Evolutionary conservation across 163 green algal species (phyloP), one percentile per base, ranked within the genome.

Genomic region (Scenedesmus sp.): DNA sequence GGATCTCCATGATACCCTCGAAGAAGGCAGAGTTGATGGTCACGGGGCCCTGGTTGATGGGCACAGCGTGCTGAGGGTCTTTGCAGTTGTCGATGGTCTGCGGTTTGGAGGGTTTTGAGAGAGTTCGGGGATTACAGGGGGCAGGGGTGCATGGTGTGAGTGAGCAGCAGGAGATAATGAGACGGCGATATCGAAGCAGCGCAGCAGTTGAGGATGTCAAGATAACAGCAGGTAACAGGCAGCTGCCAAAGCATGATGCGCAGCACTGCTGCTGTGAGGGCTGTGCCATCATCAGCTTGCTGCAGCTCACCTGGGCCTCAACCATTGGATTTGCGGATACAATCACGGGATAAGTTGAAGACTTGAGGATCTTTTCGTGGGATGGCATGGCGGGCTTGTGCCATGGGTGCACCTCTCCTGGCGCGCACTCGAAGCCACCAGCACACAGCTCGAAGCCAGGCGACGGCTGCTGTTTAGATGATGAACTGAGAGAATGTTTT

Each of bases 311-410:
- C 90, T 93, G 90, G 10, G 76, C 54, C 46, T 82, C 66, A 23
- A 88, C 90, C 85, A 93, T 93, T 4, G 90, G 90, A 86, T 93
- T 93, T 18, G 90, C 54, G 4, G 90, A 87, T 12, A 93, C 26
- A 12, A 91, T n/a, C 15, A 93, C 76, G 1, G 90, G 90, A 66
- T 88, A 88, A 4, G 81, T 84, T 34, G 76, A 1, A 13, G 90
- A 91, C 1, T 52, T 54, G n/a, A 59, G 6, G 3, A 93, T 79
- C 9, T 84, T 60, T 4, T 83, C 90, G 15, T 89, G 90, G 46
- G 90, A 91, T n/a, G 90, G 90, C 85, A 91, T 84, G 55, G 84
- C 74, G 13, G 90, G 84, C 59, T 87, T 57, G 90, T 93, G 90
- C 62, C 62, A 91, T 55, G 90, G 90, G 60, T 93, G 90, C 62